phyloP scores from a whole-genome alignment of 1,139 yeast genomes.

The Eremothecium gossypii region DNA sequence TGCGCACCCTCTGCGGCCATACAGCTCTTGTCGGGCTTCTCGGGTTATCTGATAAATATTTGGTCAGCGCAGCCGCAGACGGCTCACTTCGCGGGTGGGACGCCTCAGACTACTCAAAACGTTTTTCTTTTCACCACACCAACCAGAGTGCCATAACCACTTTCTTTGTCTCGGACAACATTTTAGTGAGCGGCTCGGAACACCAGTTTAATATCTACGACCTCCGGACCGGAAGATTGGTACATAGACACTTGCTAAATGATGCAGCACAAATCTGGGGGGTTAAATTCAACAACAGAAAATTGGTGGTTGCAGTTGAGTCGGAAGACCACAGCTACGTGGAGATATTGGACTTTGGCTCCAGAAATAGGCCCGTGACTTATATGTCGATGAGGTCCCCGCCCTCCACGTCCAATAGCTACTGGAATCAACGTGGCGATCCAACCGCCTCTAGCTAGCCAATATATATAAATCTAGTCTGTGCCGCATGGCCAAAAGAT shows the following conservation, averaged over 20 bases:
- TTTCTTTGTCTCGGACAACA: slow-evolving; percentile 78
- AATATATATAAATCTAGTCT: not conserved
- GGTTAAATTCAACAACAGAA: slow-evolving; percentile 71
- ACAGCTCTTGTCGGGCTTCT: slow-evolving; percentile 82
- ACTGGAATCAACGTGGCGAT: not conserved
- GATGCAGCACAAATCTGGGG: slow-evolving; percentile 93
- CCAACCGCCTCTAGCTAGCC: slow-evolving; percentile 2
- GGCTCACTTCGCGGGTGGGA: slow-evolving; percentile 89
- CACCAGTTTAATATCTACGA: slow-evolving; percentile 79
- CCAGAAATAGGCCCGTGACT: slow-evolving; percentile 6
- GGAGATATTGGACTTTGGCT: slow-evolving; percentile 76
- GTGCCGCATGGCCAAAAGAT: slow-evolving; percentile 1
- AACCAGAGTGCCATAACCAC: slow-evolving; percentile 89
- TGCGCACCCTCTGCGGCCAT: slow-evolving; percentile 53
- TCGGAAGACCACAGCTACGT: slow-evolving; percentile 54
- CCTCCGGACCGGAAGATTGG: slow-evolving; percentile 63
- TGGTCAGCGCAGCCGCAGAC: slow-evolving; percentile 97
- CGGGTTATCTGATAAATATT: slow-evolving; percentile 62
- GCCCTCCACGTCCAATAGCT: slow-evolving; percentile 2
- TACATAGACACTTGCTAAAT: slow-evolving; percentile 57
- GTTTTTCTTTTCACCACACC: slow-evolving; percentile 68
- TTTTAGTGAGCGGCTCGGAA: slow-evolving; percentile 85
- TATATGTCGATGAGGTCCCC: slow-evolving; percentile 2
- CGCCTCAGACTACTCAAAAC: slow-evolving; percentile 63
- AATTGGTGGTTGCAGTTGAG: slow-evolving; percentile 91